Conservation (phyloP, 2,329 filamentous ascomycete species). For the Xylaria sp. region DNA sequence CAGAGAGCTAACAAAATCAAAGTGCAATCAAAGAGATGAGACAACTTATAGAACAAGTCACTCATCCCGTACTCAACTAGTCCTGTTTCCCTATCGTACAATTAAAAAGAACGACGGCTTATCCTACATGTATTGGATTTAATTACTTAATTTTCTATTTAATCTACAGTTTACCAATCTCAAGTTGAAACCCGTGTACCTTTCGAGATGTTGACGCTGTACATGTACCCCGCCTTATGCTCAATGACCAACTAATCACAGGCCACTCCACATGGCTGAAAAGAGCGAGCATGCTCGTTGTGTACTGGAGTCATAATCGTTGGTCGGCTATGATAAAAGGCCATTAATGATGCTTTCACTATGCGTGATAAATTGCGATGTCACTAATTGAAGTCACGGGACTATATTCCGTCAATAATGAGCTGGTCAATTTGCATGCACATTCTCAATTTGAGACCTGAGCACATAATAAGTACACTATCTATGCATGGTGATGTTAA, state of each 20-base stretch:
- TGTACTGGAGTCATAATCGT: too few relatives aligned
- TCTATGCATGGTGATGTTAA: neutral
- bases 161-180: neutral
- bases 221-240: neutral
- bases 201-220: neutral
- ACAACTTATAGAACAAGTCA: constrained; percentile 12
- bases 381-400: too few relatives aligned
- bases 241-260: neutral
- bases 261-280: neutral
- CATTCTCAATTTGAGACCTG: too few relatives aligned
- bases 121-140: neutral
- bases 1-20: neutral
- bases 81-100: too few relatives aligned
- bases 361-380: too few relatives aligned
- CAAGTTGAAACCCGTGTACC: neutral
- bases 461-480: too few relatives aligned
- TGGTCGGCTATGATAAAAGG: too few relatives aligned
- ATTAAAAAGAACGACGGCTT: neutral
- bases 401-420: too few relatives aligned
- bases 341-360: neutral
- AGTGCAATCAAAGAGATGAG: constrained; percentile 22
- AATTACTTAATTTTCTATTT: neutral
- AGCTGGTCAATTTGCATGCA: too few relatives aligned
- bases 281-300: neutral
- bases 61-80: neutral